phyloP scores from a whole-genome alignment of 2,329 filamentous ascomycete species.

The Trichoderma sp. region DNA sequence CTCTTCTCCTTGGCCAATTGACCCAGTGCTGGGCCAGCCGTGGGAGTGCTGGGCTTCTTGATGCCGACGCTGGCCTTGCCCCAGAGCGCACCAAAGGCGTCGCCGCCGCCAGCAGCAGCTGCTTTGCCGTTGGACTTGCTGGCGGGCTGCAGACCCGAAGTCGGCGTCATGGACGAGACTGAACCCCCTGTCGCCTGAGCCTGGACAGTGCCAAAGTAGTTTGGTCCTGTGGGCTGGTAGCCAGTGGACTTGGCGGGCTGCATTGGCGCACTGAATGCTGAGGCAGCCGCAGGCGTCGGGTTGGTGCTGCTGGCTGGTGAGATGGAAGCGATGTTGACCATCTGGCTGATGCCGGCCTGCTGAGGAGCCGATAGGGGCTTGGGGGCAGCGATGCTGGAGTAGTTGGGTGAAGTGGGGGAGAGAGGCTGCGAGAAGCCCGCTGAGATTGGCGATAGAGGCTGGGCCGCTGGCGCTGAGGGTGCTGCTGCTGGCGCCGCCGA shows the following conservation, averaged over 20 bases:
- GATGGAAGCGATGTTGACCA: constrained; percentile 78
- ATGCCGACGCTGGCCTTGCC: constrained; percentile 71
- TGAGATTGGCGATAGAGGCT: constrained; percentile 46
- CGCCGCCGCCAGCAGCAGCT: constrained; percentile 62
- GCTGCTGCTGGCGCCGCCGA: constrained; percentile 63
- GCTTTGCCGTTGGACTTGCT: constrained; percentile 51
- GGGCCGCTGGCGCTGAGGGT: constrained; percentile 46
- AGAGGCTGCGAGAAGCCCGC: constrained; percentile 42
- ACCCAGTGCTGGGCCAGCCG: constrained; percentile 75
- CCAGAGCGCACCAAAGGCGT: constrained; percentile 90
- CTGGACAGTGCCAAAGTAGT: constrained; percentile 90
- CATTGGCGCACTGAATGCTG: constrained; percentile 54
- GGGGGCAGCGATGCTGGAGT: constrained; percentile 68
- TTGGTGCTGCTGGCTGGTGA: constrained; percentile 68
- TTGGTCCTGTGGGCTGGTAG: constrained; percentile 79
- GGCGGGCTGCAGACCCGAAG: constrained; percentile 47
- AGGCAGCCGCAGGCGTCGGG: constrained; percentile 59
- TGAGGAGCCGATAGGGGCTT: constrained; percentile 84
- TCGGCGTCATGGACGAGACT: constrained; percentile 24
- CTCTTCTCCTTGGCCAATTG: constrained; percentile 99
- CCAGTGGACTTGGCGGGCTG: constrained; percentile 58
- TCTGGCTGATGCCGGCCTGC: constrained; percentile 75
- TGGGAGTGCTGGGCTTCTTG: constrained; percentile 68
- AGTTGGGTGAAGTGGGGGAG: constrained; percentile 51
- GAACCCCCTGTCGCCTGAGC: constrained; percentile 36